Evolutionary conservation across 495 filamentous ascomycete genomes (phyloP), one percentile per base, ranked within the genome.

Genomic region (Penicillium canariense): DNA sequence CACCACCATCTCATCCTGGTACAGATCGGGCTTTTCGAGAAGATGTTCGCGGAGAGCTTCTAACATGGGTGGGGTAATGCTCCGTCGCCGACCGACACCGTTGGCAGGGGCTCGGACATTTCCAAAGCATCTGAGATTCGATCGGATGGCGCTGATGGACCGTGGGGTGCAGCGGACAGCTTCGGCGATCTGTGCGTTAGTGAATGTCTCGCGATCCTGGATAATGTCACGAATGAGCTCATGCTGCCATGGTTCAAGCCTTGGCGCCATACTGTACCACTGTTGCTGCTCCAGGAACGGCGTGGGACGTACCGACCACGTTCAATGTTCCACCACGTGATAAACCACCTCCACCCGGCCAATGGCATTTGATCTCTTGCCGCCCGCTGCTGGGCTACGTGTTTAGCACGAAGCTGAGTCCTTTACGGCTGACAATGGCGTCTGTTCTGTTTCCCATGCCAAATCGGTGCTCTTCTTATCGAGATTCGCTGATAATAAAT

Each of bases 151-250:
- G 49, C 32, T 50, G 53, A 71, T 49, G 40, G 59, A 58, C 30
- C 54, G 61, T 20, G 47, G 36, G 53, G 46, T 68, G 28, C 59
- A 71, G 25, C 50, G 27, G 38, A 58, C 59, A 54, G 49, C 58
- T 46, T 64, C 25, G 46, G 65, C 62, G 10, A 69, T 67, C 32
- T 70, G 42, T 18, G 39, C 36, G 52, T 61, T 50, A 65, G 55
- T 57, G 34, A 46, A 54, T 25, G 31, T 25, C 25, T 55, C 0
- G 31, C 20, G 17, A 27, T 43, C 35, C 40, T 54, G 43, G 26
- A 60, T 54, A 38, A 60, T 56, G 32, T 55, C 52, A 49, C 54
- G 26, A 54, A 66, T 48, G 48, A 62, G 50, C 17, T 53, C 45
- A 18, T 43, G 55, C 38, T 22, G 35, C 36, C 26, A 58, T 42